These are phyloP conservation scores for Pleurotus platypus DNA, from an alignment of 768 basidiomycete genomes.

Conservation along the genomic window DNA sequence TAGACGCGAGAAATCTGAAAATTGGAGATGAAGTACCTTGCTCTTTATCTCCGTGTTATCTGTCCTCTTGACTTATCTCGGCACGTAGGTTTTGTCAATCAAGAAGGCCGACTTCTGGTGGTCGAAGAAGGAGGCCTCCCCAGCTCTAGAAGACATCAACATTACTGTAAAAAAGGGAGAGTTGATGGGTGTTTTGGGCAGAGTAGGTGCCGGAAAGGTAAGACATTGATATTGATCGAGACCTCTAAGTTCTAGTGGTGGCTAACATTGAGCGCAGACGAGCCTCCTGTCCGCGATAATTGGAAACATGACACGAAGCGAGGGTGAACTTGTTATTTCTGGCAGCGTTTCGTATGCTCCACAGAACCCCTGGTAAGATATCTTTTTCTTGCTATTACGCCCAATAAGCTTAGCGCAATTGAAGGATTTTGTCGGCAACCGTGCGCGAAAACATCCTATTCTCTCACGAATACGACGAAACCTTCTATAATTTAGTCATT, in stretches of 20 bases:
- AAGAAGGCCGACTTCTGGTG: slow-evolving; percentile 80
- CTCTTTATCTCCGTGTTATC: neutral
- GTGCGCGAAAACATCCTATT: slow-evolving; percentile 92
- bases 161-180: slow-evolving; percentile 79
- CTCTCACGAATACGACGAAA: slow-evolving; percentile 83
- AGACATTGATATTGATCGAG: neutral
- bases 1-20: slow-evolving; percentile 36
- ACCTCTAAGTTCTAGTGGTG: too few species aligned
- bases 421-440: slow-evolving; percentile 80
- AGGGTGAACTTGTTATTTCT: slow-evolving; percentile 67
- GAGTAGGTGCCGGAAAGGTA: slow-evolving; percentile 90
- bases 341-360: slow-evolving; percentile 81
- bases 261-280: slow-evolving; percentile 36
- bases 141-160: slow-evolving; percentile 76
- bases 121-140: slow-evolving; percentile 49
- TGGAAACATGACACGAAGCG: slow-evolving; percentile 78
- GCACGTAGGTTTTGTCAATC: slow-evolving; percentile 58
- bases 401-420: neutral
- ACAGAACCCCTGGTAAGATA: slow-evolving; percentile 76
- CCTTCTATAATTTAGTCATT: slow-evolving; percentile 77
- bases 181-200: slow-evolving; percentile 79
- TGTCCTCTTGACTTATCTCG: neutral
- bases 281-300: slow-evolving; percentile 77
- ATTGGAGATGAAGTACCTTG: slow-evolving; percentile 56
- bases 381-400: neutral